Conservation (phyloP, 2,329 filamentous ascomycete species). For the Pleurostoma richardsiae region DNA sequence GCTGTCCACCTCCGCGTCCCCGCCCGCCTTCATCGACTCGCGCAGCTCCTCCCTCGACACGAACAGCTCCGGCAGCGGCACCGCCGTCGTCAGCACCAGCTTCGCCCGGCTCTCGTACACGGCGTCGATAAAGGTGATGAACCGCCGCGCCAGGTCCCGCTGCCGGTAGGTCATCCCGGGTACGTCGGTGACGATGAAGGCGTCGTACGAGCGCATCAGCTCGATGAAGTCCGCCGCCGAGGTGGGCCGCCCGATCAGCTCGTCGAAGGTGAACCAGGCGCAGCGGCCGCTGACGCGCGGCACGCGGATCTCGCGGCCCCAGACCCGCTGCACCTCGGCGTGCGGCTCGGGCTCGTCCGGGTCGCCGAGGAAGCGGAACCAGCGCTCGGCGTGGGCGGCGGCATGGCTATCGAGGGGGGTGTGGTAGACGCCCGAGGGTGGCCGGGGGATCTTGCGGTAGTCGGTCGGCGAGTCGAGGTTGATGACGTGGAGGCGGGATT, state of each 20-base stretch:
- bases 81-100: slow-evolving; percentile 84
- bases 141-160: slow-evolving; percentile 82
- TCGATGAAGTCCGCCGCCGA: slow-evolving; percentile 95
- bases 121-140: slow-evolving; percentile 97
- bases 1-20: slow-evolving; percentile 49
- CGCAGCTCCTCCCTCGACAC: slow-evolving; percentile 67
- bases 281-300: slow-evolving; percentile 83
- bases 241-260: slow-evolving; percentile 83
- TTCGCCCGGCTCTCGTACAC: slow-evolving; percentile 93
- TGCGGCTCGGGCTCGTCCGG: slow-evolving; percentile 71
- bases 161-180: slow-evolving; percentile 86
- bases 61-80: slow-evolving; percentile 82
- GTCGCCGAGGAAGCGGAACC: slow-evolving; percentile 93
- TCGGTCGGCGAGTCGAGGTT: slow-evolving; percentile 94
- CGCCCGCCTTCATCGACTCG: slow-evolving; percentile 48
- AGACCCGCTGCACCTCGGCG: slow-evolving; percentile 74
- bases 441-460: slow-evolving; percentile 93
- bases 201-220: slow-evolving; percentile 81
- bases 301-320: slow-evolving; percentile 86
- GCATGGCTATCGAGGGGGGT: slow-evolving; percentile 77
- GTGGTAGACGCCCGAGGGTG: slow-evolving; percentile 91
- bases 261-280: slow-evolving; percentile 87
- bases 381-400: slow-evolving; percentile 78
- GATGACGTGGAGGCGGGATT: slow-evolving; percentile 77
- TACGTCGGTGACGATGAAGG: slow-evolving; percentile 87